Percentiles rank a stretch among this genome's conserved stretches.
Conservation (phyloP, 129 eudicot genomes). For the Mikania micrantha region DNA sequence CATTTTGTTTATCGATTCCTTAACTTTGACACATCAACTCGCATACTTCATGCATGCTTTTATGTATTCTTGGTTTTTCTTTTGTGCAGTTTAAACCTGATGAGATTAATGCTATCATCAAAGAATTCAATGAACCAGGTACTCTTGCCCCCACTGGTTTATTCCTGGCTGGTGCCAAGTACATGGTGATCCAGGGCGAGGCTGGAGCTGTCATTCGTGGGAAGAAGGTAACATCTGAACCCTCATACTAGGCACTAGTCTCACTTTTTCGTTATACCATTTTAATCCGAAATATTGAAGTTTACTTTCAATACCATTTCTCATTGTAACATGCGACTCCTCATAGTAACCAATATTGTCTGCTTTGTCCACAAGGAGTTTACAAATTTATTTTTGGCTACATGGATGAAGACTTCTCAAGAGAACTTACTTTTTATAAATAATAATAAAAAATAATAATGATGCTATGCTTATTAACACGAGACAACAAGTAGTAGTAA, state of each 20-base stretch:
- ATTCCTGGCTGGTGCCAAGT: slow-evolving; percentile 52
- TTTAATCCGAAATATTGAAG: neutral
- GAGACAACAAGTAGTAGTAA: no score
- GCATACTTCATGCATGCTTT: neutral
- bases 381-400: no score
- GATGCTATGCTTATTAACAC: no score
- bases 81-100: slow-evolving; percentile 48
- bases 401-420: no score
- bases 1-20: no score
- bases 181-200: slow-evolving; percentile 89
- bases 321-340: neutral
- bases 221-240: slow-evolving; percentile 86
- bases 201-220: slow-evolving; percentile 88
- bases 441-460: no score
- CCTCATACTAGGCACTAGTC: no score
- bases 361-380: no score
- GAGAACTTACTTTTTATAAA: no score
- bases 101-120: slow-evolving; percentile 44
- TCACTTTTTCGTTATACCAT: neutral
- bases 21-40: neutral
- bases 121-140: slow-evolving; percentile 63
- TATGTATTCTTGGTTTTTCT: neutral
- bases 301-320: neutral
- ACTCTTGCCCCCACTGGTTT: slow-evolving; percentile 67
- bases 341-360: no score